Base-by-base conservation (phyloP, 176 grass and related monocot genomes). In the Eragrostis nindensis region DNA sequence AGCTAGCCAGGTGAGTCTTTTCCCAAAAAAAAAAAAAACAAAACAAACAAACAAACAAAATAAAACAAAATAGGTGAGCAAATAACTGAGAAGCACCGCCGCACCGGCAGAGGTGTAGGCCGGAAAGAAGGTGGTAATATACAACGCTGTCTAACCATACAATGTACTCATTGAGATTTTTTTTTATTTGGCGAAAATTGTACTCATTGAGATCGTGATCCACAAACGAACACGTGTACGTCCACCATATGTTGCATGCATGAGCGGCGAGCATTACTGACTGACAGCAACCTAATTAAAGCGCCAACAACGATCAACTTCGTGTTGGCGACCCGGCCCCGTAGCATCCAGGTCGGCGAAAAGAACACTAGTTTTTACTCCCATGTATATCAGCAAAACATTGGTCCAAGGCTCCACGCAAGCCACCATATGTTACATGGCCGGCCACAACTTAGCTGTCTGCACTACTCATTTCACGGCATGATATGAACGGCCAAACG, bases 61-160 rank as follows among this genome's bases (percentile, higher is more conserved):
- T n/a, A n/a, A n/a, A n/a, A n/a, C n/a, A n/a, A n/a, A n/a, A n/a
- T n/a, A n/a, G 13, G n/a, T 53, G 70, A 64, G 45, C 21, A 55
- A 48, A 79, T 79, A 73, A 66, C 24, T 22, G 53, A 60, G 15
- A 62, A 47, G 21, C 82, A 61, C 82, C 82, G 82, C 65, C 82
- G 44, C 74, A 78, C 66, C 83, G 45, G 71, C 32, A 30, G 7
- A 36, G 17, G 47, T 49, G 38, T 27, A 74, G 82, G 76, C 16
- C 54, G 60, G 75, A 72, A 65, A 71, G 82, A 77, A 46, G 46
- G 56, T 73, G 65, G 16, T 47, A 22, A 79, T 73, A 15, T 54
- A 42, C 12, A 62, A 36, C 18, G 7, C 41, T 7, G 68, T 55
- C 38, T 15, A 59, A 72, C 67, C 27, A 68, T 73, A 63, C n/a